Evolutionary conservation across 495 filamentous ascomycete genomes (phyloP).

Genomic region (Acidiella bohemica): DNA sequence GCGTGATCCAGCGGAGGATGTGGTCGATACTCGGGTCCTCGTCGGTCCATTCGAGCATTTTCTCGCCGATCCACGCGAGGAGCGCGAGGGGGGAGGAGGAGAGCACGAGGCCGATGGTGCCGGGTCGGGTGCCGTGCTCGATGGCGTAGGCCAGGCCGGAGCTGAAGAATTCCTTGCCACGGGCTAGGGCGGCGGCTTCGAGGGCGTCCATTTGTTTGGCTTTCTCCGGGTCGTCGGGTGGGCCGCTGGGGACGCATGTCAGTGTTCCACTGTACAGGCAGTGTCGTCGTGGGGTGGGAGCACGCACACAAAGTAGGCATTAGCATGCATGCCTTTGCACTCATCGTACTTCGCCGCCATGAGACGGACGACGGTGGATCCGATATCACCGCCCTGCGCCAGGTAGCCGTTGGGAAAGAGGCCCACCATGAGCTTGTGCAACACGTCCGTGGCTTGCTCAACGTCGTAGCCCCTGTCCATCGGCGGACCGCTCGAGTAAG

Average conservation of each 20-base stretch:
- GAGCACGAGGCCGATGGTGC: conserved; percentile 47
- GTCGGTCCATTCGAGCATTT: conserved; percentile 54
- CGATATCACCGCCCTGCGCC: conserved; percentile 56
- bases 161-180: conserved; percentile 26
- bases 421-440: conserved; percentile 46
- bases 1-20: conserved; percentile 43
- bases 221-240: conserved; percentile 4
- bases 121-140: conserved; percentile 46
- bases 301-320: too few relatives aligned
- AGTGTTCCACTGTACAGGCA: too few relatives aligned
- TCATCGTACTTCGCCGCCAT: conserved; percentile 10
- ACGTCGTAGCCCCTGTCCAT: conserved; percentile 36
- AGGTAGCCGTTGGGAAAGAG: conserved; percentile 53
- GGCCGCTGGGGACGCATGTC: too few relatives aligned
- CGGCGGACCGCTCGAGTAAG: conserved; percentile 41
- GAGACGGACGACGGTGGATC: conserved; percentile 31
- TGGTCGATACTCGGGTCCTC: conserved; percentile 37
- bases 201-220: conserved; percentile 3
- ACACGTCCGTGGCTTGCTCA: conserved; percentile 31
- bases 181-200: conserved; percentile 19
- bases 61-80: conserved; percentile 55
- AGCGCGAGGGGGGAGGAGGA: conserved; percentile 45
- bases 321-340: conserved; percentile 31
- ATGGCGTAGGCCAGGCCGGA: conserved; percentile 40
- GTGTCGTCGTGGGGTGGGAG: too few relatives aligned